Percentiles rank a stretch among this genome's conserved stretches.
These are phyloP conservation scores for Exserohilum rostratum DNA, from an alignment of 2,329 filamentous ascomycete species.

Conservation along the genomic window DNA sequence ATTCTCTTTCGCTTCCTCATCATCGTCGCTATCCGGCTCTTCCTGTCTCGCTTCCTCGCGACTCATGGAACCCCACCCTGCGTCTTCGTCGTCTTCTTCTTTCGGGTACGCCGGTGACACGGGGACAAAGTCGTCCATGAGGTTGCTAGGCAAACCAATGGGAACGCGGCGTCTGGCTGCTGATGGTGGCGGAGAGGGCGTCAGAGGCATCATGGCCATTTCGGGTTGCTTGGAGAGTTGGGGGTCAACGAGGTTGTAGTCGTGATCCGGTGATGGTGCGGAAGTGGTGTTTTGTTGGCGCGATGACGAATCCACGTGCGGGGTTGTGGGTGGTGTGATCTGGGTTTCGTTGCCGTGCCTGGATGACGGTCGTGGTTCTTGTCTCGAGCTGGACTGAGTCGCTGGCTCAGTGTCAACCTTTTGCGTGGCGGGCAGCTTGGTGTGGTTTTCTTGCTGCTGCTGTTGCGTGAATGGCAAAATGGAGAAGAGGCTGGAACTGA, in stretches of 20 bases:
- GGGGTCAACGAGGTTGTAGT: slow-evolving; percentile 7
- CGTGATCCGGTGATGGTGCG: slow-evolving; percentile 11
- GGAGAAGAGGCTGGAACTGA: slow-evolving; percentile 43
- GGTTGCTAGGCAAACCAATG: slow-evolving; percentile 36
- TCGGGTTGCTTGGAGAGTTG: slow-evolving; percentile 29
- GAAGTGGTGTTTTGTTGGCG: slow-evolving; percentile 3
- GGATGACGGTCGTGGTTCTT: slow-evolving; percentile 1
- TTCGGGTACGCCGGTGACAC: slow-evolving; percentile 26
- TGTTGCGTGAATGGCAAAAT: slow-evolving; percentile 46
- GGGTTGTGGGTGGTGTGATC: neutral
- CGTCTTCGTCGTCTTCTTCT: slow-evolving; percentile 37
- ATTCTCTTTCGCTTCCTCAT: slow-evolving; percentile 18
- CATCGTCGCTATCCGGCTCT: slow-evolving; percentile 20
- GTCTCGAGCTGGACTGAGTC: neutral
- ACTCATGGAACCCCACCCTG: slow-evolving; percentile 44
- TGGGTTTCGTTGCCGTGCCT: slow-evolving; percentile 3
- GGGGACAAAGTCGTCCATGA: slow-evolving; percentile 46
- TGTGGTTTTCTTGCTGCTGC: slow-evolving; percentile 39
- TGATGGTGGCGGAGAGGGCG: slow-evolving; percentile 26
- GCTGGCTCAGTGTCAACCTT: slow-evolving; percentile 9
- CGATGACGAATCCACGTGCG: neutral
- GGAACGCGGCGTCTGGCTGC: slow-evolving; percentile 19
- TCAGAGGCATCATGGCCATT: slow-evolving; percentile 44
- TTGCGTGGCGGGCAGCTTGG: slow-evolving; percentile 36
- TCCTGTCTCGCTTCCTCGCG: slow-evolving; percentile 29